These are phyloP conservation scores for Backusella mclennaniae DNA, from an alignment of 192 early-diverging fungal genomes.

Conservation along the genomic window DNA sequence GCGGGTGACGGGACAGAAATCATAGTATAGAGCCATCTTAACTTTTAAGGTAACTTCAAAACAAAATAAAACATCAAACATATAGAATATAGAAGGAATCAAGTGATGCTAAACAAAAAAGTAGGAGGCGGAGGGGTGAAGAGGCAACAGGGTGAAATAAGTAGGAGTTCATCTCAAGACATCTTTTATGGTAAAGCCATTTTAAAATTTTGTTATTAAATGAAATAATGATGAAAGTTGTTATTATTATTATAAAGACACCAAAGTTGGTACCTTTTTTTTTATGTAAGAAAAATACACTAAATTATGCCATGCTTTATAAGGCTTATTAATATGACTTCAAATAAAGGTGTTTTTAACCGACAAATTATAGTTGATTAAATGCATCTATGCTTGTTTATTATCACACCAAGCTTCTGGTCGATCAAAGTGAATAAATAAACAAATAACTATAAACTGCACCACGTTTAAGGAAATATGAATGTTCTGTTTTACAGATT, in stretches of 20 bases:
- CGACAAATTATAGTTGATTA: not conserved
- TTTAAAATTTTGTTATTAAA: not conserved
- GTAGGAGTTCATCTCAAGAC: not conserved
- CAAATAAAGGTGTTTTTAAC: not conserved
- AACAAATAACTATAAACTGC: not conserved
- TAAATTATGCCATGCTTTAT: not conserved
- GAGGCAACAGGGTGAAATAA: not conserved
- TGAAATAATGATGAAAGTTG: not conserved
- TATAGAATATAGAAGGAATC: not conserved
- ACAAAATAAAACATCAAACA: not conserved
- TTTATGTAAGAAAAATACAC: not conserved
- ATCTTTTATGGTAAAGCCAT: not conserved
- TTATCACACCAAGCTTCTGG: not conserved
- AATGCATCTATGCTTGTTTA: not conserved
- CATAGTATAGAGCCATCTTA: not conserved
- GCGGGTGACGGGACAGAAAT: not conserved
- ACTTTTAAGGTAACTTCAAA: not conserved
- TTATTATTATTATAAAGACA: not conserved
- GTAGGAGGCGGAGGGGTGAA: not conserved
- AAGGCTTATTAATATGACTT: not conserved
- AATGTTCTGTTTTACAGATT: not conserved
- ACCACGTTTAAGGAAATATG: not conserved
- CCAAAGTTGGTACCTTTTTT: not conserved
- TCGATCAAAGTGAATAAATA: not conserved
- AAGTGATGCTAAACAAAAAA: not conserved